Conservation (phyloP, 2,329 filamentous ascomycete genomes). For the Leptographium procerum region DNA sequence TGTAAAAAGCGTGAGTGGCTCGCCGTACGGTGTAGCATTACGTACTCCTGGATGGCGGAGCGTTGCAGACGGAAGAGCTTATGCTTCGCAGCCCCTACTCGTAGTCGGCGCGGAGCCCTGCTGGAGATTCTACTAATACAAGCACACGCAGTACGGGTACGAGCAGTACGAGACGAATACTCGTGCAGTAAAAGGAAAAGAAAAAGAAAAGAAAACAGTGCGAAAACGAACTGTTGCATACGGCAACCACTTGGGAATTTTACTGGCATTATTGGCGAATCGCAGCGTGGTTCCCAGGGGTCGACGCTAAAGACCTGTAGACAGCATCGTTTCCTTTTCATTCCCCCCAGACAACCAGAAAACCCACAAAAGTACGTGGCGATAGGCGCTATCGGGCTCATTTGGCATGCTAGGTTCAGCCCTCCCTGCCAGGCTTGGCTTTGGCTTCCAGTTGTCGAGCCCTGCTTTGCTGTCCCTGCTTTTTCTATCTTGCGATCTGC, state of each 20-base stretch:
- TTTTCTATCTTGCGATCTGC: not conserved
- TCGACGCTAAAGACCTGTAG: not conserved
- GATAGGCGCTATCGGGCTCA: not conserved
- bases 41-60: not conserved
- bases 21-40: not conserved
- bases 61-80: not conserved
- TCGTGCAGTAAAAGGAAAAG: too few species aligned
- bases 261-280: not conserved
- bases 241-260: not conserved
- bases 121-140: too few species aligned
- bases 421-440: not conserved
- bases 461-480: not conserved
- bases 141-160: too few species aligned
- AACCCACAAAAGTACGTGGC: not conserved
- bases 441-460: not conserved
- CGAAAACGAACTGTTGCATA: not conserved
- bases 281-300: not conserved
- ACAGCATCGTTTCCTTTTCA: not conserved
- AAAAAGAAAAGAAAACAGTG: too few species aligned
- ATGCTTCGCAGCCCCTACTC: not conserved
- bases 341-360: not conserved
- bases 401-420: not conserved
- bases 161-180: too few species aligned
- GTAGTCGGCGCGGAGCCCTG: too few species aligned
- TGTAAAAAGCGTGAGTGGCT: too few species aligned